A percentile compares a stretch with the other conserved stretches of the same genome.
Conservation (phyloP, 306 rosid species). For the Vigna hirtella region DNA sequence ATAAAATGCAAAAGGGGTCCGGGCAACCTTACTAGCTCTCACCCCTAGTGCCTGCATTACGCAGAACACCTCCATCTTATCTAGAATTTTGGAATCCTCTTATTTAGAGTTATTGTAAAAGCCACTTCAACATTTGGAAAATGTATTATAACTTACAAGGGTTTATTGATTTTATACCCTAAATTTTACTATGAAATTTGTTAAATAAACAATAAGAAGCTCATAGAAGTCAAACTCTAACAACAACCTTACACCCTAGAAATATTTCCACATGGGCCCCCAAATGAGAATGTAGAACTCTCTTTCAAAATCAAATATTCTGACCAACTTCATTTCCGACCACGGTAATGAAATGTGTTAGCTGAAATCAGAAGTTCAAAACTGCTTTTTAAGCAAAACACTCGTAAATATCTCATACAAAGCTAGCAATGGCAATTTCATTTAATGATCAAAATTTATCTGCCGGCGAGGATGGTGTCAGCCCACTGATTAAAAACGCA, state of each 20-base stretch:
- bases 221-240: neutral
- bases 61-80: neutral
- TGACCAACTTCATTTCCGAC: neutral
- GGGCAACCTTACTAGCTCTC: neutral
- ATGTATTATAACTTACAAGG: neutral
- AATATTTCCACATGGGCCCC: neutral
- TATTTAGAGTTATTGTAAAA: neutral
- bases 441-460: conserved; percentile 34
- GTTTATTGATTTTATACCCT: neutral
- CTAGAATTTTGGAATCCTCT: neutral
- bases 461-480: conserved; percentile 36
- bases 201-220: neutral
- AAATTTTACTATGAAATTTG: no score
- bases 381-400: conserved; percentile 10
- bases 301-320: neutral
- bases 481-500: conserved; percentile 38
- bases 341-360: neutral
- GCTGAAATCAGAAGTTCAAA: conserved; percentile 11
- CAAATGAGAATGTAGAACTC: neutral
- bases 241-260: neutral
- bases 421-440: conserved; percentile 30
- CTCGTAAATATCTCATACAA: conserved; percentile 14
- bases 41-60: neutral
- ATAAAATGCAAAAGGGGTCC: neutral
- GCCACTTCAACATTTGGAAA: neutral